These are phyloP conservation scores for Escovopsis sp. DNA, from an alignment of 2,329 filamentous ascomycete genomes.

Conservation along the genomic window DNA sequence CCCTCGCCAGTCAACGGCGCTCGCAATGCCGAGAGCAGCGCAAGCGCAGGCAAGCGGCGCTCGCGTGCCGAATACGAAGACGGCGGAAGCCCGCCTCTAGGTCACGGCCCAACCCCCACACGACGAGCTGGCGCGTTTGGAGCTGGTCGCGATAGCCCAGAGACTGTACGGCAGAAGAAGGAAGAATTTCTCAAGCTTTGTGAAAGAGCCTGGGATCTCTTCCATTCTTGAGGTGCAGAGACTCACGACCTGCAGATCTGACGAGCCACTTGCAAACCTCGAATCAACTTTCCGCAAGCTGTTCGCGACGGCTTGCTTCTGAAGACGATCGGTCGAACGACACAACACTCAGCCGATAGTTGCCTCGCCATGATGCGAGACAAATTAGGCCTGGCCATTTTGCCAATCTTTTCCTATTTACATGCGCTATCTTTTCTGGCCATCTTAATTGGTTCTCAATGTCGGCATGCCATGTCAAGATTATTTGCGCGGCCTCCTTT, in stretches of 20 bases:
- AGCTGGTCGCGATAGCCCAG: slow-evolving; percentile 68
- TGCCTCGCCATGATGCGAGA: no score
- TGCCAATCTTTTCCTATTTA: no score
- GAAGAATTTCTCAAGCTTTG: slow-evolving; percentile 84
- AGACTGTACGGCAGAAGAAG: slow-evolving; percentile 72
- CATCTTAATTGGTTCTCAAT: no score
- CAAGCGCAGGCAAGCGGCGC: slow-evolving; percentile 55
- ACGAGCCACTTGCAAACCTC: neutral
- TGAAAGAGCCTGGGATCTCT: slow-evolving; percentile 86
- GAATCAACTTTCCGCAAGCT: no score
- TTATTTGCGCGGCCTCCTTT: no score
- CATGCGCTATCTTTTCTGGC: no score
- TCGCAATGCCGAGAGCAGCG: slow-evolving; percentile 32
- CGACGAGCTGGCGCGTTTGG: slow-evolving; percentile 57
- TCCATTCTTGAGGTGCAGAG: slow-evolving; percentile 58
- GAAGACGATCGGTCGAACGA: no score
- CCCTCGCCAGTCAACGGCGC: slow-evolving; percentile 56
- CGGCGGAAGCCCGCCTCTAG: slow-evolving; percentile 71
- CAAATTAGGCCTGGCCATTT: no score
- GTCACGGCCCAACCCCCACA: slow-evolving; percentile 50
- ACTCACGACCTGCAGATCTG: neutral
- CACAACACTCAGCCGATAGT: no score
- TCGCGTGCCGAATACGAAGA: slow-evolving; percentile 88
- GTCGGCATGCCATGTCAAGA: no score
- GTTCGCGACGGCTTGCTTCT: no score